These are phyloP conservation scores for Oryza meyeriana DNA, from an alignment of 176 grass and related monocot genomes.

Conservation along the genomic window DNA sequence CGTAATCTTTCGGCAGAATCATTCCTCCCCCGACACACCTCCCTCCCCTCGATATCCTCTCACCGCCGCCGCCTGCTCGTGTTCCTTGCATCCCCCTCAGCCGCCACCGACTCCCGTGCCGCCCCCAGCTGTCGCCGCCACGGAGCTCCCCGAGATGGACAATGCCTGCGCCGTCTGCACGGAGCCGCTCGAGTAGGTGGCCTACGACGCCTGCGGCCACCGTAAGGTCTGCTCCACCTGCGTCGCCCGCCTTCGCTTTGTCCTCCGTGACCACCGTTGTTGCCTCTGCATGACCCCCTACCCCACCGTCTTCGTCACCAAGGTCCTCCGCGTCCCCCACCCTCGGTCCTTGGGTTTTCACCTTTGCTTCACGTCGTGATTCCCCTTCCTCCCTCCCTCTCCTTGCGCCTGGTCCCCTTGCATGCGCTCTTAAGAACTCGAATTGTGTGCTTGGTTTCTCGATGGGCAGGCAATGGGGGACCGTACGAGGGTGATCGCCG, in stretches of 20 bases:
- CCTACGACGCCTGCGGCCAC: constrained; percentile 64
- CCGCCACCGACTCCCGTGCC: neutral
- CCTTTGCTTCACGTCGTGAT: neutral
- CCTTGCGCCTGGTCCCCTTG: neutral
- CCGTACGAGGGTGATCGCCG: constrained; percentile 53
- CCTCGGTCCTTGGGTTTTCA: neutral
- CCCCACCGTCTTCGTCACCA: constrained; percentile 58
- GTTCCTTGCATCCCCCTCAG: too few relatives aligned
- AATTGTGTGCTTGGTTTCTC: neutral
- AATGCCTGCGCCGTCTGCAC: constrained; percentile 70
- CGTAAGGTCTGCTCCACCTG: constrained; percentile 73
- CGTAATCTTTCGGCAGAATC: too few relatives aligned
- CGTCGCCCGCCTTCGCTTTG: constrained; percentile 68
- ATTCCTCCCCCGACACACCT: too few relatives aligned
- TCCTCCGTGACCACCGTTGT: constrained; percentile 55
- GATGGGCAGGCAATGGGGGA: constrained; percentile 49
- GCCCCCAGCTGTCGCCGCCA: too few relatives aligned
- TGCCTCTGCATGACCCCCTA: constrained; percentile 72
- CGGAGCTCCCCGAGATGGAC: constrained; percentile 43
- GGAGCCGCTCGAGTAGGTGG: constrained; percentile 63
- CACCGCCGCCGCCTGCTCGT: too few relatives aligned
- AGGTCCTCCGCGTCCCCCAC: constrained; percentile 48
- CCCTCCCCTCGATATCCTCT: too few relatives aligned
- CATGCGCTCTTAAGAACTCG: neutral
- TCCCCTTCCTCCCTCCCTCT: neutral